Base-by-base conservation (phyloP, 2,329 filamentous ascomycete genomes). In the Aspergillus ruber region DNA sequence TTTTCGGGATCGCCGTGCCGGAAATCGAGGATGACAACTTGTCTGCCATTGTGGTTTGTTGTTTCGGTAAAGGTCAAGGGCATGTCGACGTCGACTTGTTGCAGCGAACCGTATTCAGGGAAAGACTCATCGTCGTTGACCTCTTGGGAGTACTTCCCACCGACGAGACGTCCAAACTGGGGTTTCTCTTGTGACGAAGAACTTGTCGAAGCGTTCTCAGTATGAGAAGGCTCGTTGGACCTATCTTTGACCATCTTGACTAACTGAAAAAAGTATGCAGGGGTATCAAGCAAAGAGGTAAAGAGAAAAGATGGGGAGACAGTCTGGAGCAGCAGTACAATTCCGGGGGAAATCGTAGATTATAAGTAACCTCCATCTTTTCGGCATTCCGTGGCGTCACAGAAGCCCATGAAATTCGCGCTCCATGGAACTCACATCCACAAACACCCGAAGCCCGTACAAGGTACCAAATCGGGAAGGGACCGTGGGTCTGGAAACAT, bases 11-110 rank as follows among this genome's bases (percentile, higher is more conserved):
- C 76, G 9, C 67, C 71, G 1, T 67, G 58, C 1, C 69, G 67
- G 50, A 77, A 78, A 32, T 67, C 66, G 4, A 78, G 66, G 9
- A 76, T 61, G 46, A 78, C 67, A 42, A 68, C 71, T 43, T 76
- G 67, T 42, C 71, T 65, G 46, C 64, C 73, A 50, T 77, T 61
- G 42, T 73, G 63, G 39, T 64, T 48, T n/a, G 66, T 65, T 2
- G 67, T 55, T 47, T 74, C 69, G 6, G 71, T 74, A 33, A 71
- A 51, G 4, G 75, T 78, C 18, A 77, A 64, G 7, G 75, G 75
- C 51, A 78, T 65, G 50, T 78, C 74, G 50, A 74, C 63, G 39
- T 76, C 69, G 35, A 78, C 68, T 42, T 71, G 66, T 42, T 65
- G 56, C 9, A 61, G 42, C 4, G 57, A 25, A 3, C 45, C 53